A percentile compares a stretch with the other conserved stretches of the same genome.
These are phyloP conservation scores for Moniliella sp. DNA, from an alignment of 1,284 basidiomycete species.

Conservation along the genomic window DNA sequence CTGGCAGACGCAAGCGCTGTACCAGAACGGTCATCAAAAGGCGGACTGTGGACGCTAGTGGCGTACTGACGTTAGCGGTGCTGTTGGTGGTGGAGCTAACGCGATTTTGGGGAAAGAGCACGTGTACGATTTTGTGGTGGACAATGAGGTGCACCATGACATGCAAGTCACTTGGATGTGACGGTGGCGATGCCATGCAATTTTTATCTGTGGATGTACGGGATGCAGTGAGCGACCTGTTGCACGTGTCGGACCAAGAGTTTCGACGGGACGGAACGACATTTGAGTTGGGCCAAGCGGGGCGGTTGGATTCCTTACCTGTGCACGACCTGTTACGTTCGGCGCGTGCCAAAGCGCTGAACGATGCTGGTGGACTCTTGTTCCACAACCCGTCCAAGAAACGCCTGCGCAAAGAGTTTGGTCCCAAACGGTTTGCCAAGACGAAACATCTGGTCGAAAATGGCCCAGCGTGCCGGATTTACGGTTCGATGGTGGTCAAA, in stretches of 20 bases:
- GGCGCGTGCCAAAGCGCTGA: not conserved
- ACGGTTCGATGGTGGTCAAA: slow-evolving; percentile 65
- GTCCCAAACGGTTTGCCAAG: slow-evolving; percentile 8
- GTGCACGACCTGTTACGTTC: not conserved
- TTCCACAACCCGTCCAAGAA: not conserved
- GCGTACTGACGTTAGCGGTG: slow-evolving; percentile 48
- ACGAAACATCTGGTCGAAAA: slow-evolving; percentile 27
- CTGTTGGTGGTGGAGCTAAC: slow-evolving; percentile 56
- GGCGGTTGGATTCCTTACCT: slow-evolving; percentile 41
- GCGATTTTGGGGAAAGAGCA: slow-evolving; percentile 83
- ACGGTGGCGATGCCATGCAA: slow-evolving; percentile 27
- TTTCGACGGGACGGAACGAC: slow-evolving; percentile 54
- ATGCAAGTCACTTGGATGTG: slow-evolving; percentile 31
- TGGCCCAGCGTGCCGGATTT: slow-evolving; percentile 54
- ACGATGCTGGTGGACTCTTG: not conserved
- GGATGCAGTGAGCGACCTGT: slow-evolving; percentile 71
- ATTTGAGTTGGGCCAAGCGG: slow-evolving; percentile 66
- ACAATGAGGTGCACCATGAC: slow-evolving; percentile 10
- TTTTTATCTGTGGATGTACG: slow-evolving; percentile 60
- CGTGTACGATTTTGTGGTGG: slow-evolving; percentile 14
- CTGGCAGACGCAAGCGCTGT: slow-evolving; percentile 46
- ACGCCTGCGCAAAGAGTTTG: not conserved
- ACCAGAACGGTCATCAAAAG: slow-evolving; percentile 63
- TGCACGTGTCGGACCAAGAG: slow-evolving; percentile 55
- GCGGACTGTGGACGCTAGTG: slow-evolving; percentile 67